Conservation (phyloP, 805 yeast genomes). For the Lipomyces japonicus region DNA sequence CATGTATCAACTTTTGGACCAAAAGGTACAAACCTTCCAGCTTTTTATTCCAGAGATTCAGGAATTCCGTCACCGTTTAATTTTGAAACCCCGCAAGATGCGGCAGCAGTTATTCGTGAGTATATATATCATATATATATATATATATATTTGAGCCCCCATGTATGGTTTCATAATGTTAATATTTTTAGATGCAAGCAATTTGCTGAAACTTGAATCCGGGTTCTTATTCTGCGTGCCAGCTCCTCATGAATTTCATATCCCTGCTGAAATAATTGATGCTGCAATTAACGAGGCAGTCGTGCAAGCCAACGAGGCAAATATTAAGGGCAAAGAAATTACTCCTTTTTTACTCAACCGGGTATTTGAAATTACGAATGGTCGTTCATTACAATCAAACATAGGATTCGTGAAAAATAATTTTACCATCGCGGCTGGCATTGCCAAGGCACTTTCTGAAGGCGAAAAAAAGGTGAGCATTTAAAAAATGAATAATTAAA, state of each 20-base stretch:
- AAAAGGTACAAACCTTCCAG: constrained; percentile 59
- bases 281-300: constrained; percentile 57
- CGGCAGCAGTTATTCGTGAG: constrained; percentile 59
- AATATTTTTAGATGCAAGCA: constrained; percentile 38
- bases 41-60: constrained; percentile 74
- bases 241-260: constrained; percentile 63
- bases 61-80: constrained; percentile 68
- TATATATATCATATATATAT: neutral
- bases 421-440: constrained; percentile 62
- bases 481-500: neutral
- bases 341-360: constrained; percentile 73
- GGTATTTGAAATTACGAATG: constrained; percentile 65
- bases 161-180: neutral
- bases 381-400: constrained; percentile 66
- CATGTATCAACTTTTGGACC: constrained; percentile 69
- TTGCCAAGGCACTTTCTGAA: constrained; percentile 53
- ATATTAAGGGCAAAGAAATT: constrained; percentile 64
- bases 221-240: constrained; percentile 81
- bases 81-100: constrained; percentile 50
- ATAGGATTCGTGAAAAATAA: constrained; percentile 73
- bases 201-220: constrained; percentile 50
- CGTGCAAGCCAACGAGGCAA: constrained; percentile 48
- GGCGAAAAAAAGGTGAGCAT: constrained; percentile 35
- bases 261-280: constrained; percentile 52
- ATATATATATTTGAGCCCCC: neutral